Evolutionary conservation across 768 basidiomycete species (phyloP).

Genomic region (Ramaria sp.): DNA sequence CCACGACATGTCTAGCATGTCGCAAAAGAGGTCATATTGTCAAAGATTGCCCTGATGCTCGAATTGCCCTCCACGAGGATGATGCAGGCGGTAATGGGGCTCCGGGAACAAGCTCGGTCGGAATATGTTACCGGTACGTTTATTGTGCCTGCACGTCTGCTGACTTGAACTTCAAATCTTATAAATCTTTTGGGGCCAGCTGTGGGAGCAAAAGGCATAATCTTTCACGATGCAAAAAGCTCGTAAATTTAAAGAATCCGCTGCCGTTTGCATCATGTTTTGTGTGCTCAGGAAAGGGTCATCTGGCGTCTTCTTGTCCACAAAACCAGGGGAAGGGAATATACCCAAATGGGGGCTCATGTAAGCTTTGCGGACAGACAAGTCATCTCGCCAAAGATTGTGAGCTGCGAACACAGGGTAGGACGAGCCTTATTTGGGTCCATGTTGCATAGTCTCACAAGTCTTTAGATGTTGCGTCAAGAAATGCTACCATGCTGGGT

Average conservation of each 20-base stretch:
- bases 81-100: constrained; percentile 14
- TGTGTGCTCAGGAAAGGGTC: constrained; percentile 75
- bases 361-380: constrained; percentile 80
- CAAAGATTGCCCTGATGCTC: constrained; percentile 57
- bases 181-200: constrained; percentile 27
- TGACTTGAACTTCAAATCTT: neutral
- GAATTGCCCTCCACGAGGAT: constrained; percentile 16
- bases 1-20: constrained; percentile 80
- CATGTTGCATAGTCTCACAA: neutral
- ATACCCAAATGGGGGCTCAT: constrained; percentile 85
- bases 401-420: constrained; percentile 47
- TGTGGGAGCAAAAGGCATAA: constrained; percentile 76
- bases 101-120: constrained; percentile 22
- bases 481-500: constrained; percentile 33
- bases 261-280: constrained; percentile 89
- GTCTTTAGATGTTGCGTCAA: constrained; percentile 26
- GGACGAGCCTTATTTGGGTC: neutral
- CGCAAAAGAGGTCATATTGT: constrained; percentile 76
- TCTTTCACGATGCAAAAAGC: constrained; percentile 66
- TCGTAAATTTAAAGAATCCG: constrained; percentile 48
- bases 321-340: constrained; percentile 71
- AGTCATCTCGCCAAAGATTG: constrained; percentile 84
- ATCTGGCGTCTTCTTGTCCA: constrained; percentile 77
- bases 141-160: neutral
- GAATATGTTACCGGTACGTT: constrained; percentile 62